A percentile compares a stretch with the other conserved stretches of the same genome.
Conservation (phyloP, 768 basidiomycete species). For the Megacollybia marginata region DNA sequence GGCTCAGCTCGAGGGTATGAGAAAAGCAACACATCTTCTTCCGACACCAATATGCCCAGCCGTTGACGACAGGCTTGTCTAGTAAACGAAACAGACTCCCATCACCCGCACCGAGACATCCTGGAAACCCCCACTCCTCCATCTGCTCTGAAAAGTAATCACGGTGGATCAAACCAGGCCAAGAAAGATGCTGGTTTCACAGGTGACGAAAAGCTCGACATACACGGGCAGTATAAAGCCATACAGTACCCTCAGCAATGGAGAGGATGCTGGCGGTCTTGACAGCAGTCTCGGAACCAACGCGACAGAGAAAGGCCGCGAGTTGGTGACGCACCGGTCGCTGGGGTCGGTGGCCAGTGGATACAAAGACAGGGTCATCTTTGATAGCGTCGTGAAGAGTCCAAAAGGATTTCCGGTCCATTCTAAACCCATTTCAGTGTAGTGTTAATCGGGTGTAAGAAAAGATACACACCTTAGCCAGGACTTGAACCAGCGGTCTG, state of each 20-base stretch:
- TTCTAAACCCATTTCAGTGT: background rate
- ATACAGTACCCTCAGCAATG: slow-evolving; percentile 14
- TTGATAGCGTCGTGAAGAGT: background rate
- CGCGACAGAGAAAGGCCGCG: slow-evolving; percentile 10
- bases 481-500: background rate
- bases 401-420: background rate
- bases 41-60: slow-evolving; percentile 6
- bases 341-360: slow-evolving; percentile 7
- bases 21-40: slow-evolving; percentile 11
- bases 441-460: background rate
- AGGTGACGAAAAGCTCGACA: slow-evolving; percentile 11
- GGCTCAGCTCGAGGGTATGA: background rate
- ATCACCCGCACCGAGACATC: slow-evolving; percentile 16
- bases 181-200: slow-evolving; percentile 7
- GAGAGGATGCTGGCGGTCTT: slow-evolving; percentile 7
- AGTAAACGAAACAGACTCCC: slow-evolving; percentile 12
- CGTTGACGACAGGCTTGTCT: slow-evolving; percentile 9
- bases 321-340: slow-evolving; percentile 15
- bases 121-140: slow-evolving; percentile 12
- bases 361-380: slow-evolving; percentile 6
- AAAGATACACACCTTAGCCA: slow-evolving; percentile 2
- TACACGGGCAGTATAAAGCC: slow-evolving; percentile 12
- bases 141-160: slow-evolving; percentile 4
- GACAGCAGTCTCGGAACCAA: slow-evolving; percentile 3
- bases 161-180: slow-evolving; percentile 8